phyloP scores from a whole-genome alignment of 192 early-diverging fungal genomes.

The Backusella australiensis region DNA sequence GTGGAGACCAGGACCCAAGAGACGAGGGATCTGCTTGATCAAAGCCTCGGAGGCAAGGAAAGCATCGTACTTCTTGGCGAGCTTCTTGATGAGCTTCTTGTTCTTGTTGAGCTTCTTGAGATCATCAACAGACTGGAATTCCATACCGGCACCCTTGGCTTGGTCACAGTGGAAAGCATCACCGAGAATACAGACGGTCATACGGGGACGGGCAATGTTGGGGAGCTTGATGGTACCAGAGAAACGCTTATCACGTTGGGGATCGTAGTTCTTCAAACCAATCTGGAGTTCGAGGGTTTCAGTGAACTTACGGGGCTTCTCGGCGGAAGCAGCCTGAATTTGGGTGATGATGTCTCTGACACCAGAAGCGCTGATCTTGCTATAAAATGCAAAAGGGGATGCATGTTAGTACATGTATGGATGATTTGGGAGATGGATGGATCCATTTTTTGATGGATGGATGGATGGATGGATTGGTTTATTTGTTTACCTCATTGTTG shows the following conservation, averaged over 20 bases:
- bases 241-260: no score
- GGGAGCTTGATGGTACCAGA: constrained; percentile 21
- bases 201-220: constrained; percentile 91
- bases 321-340: no score
- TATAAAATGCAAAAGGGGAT: constrained; percentile 23
- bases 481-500: constrained; percentile 32
- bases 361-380: no score
- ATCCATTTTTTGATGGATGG: constrained; percentile 17
- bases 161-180: constrained; percentile 96
- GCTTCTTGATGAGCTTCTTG: constrained; percentile 99
- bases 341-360: no score
- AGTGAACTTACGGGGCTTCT: no score
- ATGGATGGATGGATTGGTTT: constrained; percentile 15
- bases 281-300: no score
- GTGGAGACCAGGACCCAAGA: constrained; percentile 97
- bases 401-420: background rate
- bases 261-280: no score
- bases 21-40: constrained; percentile 99
- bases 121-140: constrained; percentile 94
- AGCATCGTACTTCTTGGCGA: constrained; percentile 98
- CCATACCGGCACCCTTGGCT: constrained; percentile 88
- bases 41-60: constrained; percentile 96
- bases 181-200: constrained; percentile 93
- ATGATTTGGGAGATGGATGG: constrained; percentile 20
- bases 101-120: constrained; percentile 99